A percentile compares a stretch with the other conserved stretches of the same genome.
phyloP scores from a whole-genome alignment of 768 basidiomycete species.

The Dentipellis sp. region DNA sequence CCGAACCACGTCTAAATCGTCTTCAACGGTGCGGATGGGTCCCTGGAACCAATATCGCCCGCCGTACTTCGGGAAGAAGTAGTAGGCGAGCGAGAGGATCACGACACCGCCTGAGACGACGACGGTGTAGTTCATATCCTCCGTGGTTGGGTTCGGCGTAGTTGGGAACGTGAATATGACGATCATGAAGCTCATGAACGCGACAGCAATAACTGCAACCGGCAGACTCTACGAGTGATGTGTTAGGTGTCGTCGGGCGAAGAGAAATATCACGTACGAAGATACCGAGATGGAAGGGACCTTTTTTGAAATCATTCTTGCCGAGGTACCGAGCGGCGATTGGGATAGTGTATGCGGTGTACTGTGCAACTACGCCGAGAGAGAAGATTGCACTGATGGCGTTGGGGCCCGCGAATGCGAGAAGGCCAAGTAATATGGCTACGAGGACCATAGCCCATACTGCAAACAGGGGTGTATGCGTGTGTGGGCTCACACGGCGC shows the following conservation, averaged over 20 bases:
- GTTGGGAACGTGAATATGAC: slow-evolving; percentile 26
- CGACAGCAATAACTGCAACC: slow-evolving; percentile 23
- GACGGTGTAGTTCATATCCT: slow-evolving; percentile 30
- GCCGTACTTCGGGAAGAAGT: slow-evolving; percentile 2
- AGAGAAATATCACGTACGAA: not conserved
- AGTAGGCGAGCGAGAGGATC: slow-evolving; percentile 19
- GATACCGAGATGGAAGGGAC: slow-evolving; percentile 13
- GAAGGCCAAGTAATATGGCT: slow-evolving; percentile 45
- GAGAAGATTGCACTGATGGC: slow-evolving; percentile 26
- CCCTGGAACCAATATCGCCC: slow-evolving; percentile 1
- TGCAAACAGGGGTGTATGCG: slow-evolving; percentile 46
- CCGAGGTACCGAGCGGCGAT: slow-evolving; percentile 21
- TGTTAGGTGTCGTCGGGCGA: not conserved
- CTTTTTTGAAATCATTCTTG: slow-evolving; percentile 15
- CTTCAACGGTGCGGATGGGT: not conserved
- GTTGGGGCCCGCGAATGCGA: slow-evolving; percentile 50
- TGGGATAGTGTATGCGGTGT: slow-evolving; percentile 22
- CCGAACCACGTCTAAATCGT: not conserved
- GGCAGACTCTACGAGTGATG: slow-evolving; percentile 20
- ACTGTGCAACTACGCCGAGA: slow-evolving; percentile 9
- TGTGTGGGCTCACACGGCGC: slow-evolving; percentile 44
- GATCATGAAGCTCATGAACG: slow-evolving; percentile 30
- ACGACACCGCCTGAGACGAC: slow-evolving; percentile 27
- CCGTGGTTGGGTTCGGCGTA: slow-evolving; percentile 21
- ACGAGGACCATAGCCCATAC: slow-evolving; percentile 41